Conservation (phyloP, 2,329 filamentous ascomycete species). For the Alternaria brassicae region DNA sequence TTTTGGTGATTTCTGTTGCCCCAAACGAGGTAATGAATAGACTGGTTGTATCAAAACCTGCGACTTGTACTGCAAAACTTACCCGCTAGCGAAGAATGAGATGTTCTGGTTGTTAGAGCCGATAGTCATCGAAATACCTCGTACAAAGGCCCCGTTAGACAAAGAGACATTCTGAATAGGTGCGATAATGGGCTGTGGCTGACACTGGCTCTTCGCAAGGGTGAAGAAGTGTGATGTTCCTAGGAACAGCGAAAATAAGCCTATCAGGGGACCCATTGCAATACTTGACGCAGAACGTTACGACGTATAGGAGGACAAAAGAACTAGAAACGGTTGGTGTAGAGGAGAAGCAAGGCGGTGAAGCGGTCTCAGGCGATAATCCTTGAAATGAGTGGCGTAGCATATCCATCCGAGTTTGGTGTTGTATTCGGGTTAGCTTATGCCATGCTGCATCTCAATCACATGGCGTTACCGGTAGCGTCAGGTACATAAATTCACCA, state of each 20-base stretch:
- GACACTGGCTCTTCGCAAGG: constrained; percentile 11
- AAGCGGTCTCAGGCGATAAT: background rate
- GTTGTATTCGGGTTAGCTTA: background rate
- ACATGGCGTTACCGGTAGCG: constrained; percentile 3
- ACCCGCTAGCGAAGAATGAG: constrained; percentile 23
- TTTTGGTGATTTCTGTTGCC: background rate
- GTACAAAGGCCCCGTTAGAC: constrained; percentile 16
- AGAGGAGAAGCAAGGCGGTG: background rate
- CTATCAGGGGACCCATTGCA: constrained; percentile 1
- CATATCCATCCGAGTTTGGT: background rate
- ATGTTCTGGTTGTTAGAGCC: constrained; percentile 25
- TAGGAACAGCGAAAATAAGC: constrained; percentile 2
- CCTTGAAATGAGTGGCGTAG: background rate
- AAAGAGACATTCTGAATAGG: constrained; percentile 21
- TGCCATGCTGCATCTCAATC: constrained; percentile 6
- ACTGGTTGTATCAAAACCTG: background rate
- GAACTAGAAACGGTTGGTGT: background rate
- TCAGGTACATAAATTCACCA: constrained; percentile 9
- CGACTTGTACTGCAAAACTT: constrained; percentile 8
- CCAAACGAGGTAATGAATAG: background rate
- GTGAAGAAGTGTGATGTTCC: background rate
- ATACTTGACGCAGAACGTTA: background rate
- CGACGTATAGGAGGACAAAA: background rate
- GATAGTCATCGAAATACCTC: constrained; percentile 22
- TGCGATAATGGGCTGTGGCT: constrained; percentile 17